A percentile compares a stretch with the other conserved stretches of the same genome.
These are phyloP conservation scores for Gonium pectorale DNA, from an alignment of 139 green algal genomes.

Conservation along the genomic window DNA sequence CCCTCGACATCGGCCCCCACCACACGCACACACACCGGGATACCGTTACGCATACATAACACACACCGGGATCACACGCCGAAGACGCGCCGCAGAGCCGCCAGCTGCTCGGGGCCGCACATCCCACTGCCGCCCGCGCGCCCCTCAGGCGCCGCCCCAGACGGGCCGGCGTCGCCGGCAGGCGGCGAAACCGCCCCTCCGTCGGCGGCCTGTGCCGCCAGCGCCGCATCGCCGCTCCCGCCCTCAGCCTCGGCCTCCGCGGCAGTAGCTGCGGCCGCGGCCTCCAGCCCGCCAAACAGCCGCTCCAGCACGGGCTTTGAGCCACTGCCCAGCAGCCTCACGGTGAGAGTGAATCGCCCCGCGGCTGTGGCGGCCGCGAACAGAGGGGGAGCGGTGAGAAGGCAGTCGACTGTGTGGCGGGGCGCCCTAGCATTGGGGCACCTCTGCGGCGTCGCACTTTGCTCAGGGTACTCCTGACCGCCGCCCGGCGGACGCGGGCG, in stretches of 20 bases:
- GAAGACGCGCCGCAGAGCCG: neutral
- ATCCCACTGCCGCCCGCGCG: neutral
- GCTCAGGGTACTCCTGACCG: neutral
- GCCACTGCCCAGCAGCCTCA: slow-evolving; percentile 40
- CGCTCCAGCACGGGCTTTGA: slow-evolving; percentile 21
- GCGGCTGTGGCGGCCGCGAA: neutral
- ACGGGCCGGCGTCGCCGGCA: neutral
- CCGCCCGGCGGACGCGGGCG: too few species aligned
- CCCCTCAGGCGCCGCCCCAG: neutral
- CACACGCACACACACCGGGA: too few species aligned
- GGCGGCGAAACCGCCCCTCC: neutral
- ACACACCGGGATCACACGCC: neutral
- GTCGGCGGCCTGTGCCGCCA: neutral
- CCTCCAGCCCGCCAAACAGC: slow-evolving; percentile 22
- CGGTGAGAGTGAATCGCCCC: slow-evolving; percentile 46
- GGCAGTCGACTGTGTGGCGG: too few species aligned
- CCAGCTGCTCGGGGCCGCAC: neutral
- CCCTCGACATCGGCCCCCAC: too few species aligned
- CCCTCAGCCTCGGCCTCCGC: neutral
- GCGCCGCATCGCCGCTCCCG: neutral
- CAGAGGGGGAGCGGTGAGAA: too few species aligned
- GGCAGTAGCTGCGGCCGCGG: neutral
- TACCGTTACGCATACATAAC: too few species aligned
- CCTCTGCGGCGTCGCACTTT: neutral
- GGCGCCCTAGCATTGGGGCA: neutral